Base-by-base conservation (phyloP, 1,284 basidiomycete species). In the Cryptococcus maquisensis region DNA sequence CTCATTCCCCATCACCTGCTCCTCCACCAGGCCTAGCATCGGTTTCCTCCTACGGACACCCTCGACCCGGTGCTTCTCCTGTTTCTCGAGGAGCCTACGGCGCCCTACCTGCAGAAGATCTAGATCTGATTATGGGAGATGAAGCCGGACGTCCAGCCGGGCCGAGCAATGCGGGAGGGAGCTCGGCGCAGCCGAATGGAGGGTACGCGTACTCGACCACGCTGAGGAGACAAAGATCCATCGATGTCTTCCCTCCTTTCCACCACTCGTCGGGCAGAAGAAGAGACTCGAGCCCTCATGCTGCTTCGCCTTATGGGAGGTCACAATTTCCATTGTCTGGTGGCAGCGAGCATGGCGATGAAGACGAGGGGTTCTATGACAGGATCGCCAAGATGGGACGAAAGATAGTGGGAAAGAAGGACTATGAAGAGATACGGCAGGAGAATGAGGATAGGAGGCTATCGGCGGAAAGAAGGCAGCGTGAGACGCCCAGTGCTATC, bases 131-230 rank as follows among this genome's bases (percentile, higher is more conserved):
- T 2, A 44, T 54, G 44, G 51, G 54, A 16, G 57, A 54, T 21
- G 35, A 56, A 21, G 49, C 54, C 9, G 54, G 56, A 35, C 51
- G 53, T 20, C 57, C 57, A 21, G 50, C 36, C 7, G 40, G 26
- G 9, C 46, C 39, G 8, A 43, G 44, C 6, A 36, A 43, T 35
- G 40, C 36, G 2, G 41, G 28, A 4, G 49, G 16, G 4, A 35
- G 36, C 15, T 15, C 47, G 15, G 48, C 43, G 23, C 37, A 38
- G n/a, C 32, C 20, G 13, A 42, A 36, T 20, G 54, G 49, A 13
- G 57, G 51, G 20, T 91, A 90, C 66, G 85, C 87, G 2, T 90
- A 89, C 75, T 88, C 86, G 61, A 90, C 88, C 0, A 88, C 86
- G 0, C 78, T 91, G 23, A 75, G 88, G 49, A 73, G 88, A 57